phyloP scores from a whole-genome alignment of 1,284 basidiomycete genomes.

The Pascua sp. region DNA sequence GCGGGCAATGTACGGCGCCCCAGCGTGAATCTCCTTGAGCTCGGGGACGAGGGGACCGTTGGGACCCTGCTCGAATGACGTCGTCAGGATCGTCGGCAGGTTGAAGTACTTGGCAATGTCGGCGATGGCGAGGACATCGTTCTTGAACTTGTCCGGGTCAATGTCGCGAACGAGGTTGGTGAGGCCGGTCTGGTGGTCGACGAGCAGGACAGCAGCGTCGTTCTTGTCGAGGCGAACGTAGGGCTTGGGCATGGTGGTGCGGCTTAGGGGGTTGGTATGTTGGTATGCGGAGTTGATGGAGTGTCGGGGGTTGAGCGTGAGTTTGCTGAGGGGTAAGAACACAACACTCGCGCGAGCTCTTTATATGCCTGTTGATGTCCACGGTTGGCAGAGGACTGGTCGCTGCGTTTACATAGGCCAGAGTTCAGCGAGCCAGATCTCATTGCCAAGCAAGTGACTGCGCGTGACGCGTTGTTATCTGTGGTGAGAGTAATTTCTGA shows the following conservation, averaged over 20 bases:
- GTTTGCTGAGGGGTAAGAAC: too few relatives aligned
- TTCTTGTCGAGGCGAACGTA: slow-evolving; percentile 14
- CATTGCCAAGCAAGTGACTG: too few relatives aligned
- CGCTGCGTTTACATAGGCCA: too few relatives aligned
- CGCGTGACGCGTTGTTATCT: too few relatives aligned
- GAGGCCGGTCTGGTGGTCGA: slow-evolving; percentile 17
- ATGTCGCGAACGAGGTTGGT: slow-evolving; percentile 12
- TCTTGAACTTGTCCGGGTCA: slow-evolving; percentile 6
- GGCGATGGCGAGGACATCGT: slow-evolving; percentile 10
- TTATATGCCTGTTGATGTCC: too few relatives aligned
- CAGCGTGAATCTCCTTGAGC: slow-evolving; percentile 1
- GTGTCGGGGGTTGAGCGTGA: too few relatives aligned
- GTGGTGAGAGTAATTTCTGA: too few relatives aligned
- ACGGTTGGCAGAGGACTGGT: too few relatives aligned
- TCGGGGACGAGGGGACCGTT: slow-evolving; percentile 15
- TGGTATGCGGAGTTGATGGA: too few relatives aligned
- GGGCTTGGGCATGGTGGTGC: not conserved
- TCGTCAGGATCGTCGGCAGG: slow-evolving; percentile 8
- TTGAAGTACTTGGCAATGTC: slow-evolving; percentile 12
- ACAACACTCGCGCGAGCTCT: too few relatives aligned
- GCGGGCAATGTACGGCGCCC: slow-evolving; percentile 4
- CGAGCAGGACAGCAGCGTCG: slow-evolving; percentile 7
- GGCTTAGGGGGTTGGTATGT: too few relatives aligned
- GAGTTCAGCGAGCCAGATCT: too few relatives aligned
- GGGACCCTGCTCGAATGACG: slow-evolving; percentile 12